Evolutionary conservation across 306 rosid species (phyloP), one percentile per base, ranked within the genome.

Genomic region (Oemleria cerasiformis): DNA sequence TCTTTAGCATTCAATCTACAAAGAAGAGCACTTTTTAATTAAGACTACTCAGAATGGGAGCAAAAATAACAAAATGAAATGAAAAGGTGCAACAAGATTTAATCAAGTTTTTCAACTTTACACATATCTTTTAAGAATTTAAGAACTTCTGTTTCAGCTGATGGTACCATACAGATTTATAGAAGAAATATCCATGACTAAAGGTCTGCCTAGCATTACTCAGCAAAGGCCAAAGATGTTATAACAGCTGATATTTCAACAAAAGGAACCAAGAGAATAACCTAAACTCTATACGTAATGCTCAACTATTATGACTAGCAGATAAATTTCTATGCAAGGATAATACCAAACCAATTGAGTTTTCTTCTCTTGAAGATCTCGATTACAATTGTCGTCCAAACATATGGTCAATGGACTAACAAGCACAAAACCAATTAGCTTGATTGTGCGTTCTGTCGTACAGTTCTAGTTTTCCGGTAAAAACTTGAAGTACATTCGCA

Each of bases 341-440:
- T 5, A 63, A 20, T 20, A 63, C 36, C 68, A 7, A 41, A 5
- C 41, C n/a, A 63, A 40, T 19, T 41, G 36, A 42, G 3, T 63
- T 19, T 36, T 17, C 7, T 40, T 39, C 14, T 3, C 44, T 60
- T 10, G n/a, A 63, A 63, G 44, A 63, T 41, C 45, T 63, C 50
- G 4, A 63, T 40, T 16, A 63, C 0, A 63, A 34, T 16, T 60
- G 11, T 8, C 17, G 14, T 60, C 44, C 44, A 60, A 41, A 9
- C 34, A 63, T 19, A 40, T 63, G 9, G 16, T n/a, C 9, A 19
- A 58, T 21, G 43, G 66, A 61, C 48, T 17, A 38, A 62, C 45
- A 62, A 62, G 67, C 16, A 40, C 48, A 62, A 62, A 62, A 62
- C 14, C 15, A 17, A 9, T 17, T 62, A 62, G 67, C 48, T 15